Evolutionary conservation across 2,329 filamentous ascomycete species (phyloP), one percentile per base, ranked within the genome.

Genomic region (Cercospora sojina): DNA sequence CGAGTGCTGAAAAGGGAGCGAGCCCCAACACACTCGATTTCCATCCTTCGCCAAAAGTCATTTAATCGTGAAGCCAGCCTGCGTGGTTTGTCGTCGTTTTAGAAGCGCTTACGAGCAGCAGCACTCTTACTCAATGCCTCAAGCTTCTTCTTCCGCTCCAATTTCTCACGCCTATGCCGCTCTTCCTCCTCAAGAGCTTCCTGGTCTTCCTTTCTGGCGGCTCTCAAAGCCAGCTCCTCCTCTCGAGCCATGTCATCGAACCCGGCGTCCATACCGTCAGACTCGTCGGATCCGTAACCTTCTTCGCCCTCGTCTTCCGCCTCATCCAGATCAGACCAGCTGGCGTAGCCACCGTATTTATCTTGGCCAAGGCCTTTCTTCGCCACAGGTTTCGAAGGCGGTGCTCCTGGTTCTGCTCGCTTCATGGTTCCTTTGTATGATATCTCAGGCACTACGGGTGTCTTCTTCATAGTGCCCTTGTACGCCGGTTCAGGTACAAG

Each of bases 201-300:
- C 18, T 85, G 81, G 72, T 93, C 91, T 75, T 93, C 91, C 56
- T 84, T 83, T 53, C 85, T 86, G 25, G 90, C 91, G 63, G 84
- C 82, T 31, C 81, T 78, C 67, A 89, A 85, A 2, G 90, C 89
- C 59, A 80, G 75, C 56, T 83, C 80, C 76, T 94, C 91, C 76
- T 94, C 91, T 38, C 84, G 80, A 68, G 92, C 89, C 49, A 93
- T 86, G 71, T 93, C 91, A 67, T 88, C 89, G 51, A 90, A 77
- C 25, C 90, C 90, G 3, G 89, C 81, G 67, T 92, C 90, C 61
- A 93, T 90, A 66, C 88, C 88, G 18, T 69, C 69, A 8, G 69
- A 70, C 41, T 90, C 77, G 35, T 90, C 90, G 2, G 90, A 91
- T 77, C 93, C 90, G 89, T 93, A 93, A 72, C 92, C 91, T 5